Percentiles rank a stretch among this genome's conserved stretches.
Conservation (phyloP, 83 land plant genomes). For the Picea abies region DNA sequence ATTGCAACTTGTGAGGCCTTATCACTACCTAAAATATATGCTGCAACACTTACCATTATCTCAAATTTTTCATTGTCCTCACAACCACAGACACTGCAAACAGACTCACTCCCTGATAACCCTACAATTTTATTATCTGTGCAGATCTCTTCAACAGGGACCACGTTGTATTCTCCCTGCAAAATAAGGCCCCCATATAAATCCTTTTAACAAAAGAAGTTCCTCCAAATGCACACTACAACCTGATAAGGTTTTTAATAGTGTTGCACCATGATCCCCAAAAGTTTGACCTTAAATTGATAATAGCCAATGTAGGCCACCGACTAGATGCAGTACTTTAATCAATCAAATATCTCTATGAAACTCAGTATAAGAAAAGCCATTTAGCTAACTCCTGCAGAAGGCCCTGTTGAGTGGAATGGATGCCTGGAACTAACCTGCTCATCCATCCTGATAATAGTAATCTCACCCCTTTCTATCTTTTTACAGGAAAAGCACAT, state of each 20-base stretch:
- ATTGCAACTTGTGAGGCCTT: neutral
- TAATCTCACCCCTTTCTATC: neutral
- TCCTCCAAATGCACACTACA: neutral
- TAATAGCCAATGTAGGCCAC: neutral
- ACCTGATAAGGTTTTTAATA: neutral
- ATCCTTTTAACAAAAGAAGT: neutral
- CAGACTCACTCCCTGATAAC: no score
- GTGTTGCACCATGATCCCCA: neutral
- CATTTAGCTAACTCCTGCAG: neutral
- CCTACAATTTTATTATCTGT: no score
- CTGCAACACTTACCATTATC: slow-evolving; percentile 7
- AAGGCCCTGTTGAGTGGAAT: neutral
- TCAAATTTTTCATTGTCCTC: neutral
- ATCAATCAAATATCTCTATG: neutral
- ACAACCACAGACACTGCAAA: no score
- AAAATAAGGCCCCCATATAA: neutral
- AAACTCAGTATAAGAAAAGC: neutral
- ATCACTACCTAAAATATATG: neutral
- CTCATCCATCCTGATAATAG: slow-evolving; percentile 8
- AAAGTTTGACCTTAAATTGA: neutral
- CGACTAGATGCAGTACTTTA: neutral
- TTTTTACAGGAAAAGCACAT: neutral
- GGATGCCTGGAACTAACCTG: slow-evolving; percentile 4
- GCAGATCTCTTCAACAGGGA: neutral
- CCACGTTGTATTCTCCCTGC: neutral